Percentiles rank a stretch among this genome's conserved stretches.
Conservation (phyloP, 257 asterid species). For the Fraxinus cuspidata region DNA sequence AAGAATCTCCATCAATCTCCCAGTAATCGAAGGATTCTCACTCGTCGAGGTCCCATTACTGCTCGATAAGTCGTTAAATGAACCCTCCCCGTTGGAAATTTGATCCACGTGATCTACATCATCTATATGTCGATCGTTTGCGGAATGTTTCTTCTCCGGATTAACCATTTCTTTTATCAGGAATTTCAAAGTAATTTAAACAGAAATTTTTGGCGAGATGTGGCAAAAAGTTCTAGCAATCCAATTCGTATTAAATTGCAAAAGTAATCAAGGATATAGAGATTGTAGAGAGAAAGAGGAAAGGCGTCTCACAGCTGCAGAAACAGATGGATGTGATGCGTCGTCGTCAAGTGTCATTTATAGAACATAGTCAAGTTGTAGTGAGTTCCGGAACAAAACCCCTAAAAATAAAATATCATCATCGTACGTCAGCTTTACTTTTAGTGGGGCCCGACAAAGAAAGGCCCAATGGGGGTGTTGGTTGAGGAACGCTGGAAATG, state of each 20-base stretch:
- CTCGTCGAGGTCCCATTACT: constrained; percentile 31
- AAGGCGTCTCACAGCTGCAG: not conserved
- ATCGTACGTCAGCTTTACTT: not conserved
- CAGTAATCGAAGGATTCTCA: constrained; percentile 46
- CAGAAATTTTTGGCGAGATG: not conserved
- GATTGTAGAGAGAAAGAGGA: not conserved
- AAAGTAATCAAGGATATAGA: not conserved
- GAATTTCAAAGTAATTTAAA: constrained; percentile 18
- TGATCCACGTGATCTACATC: constrained; percentile 49
- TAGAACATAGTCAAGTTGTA: not conserved
- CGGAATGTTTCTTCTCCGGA: constrained; percentile 48
- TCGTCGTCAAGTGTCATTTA: not conserved
- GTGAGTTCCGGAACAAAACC: not conserved
- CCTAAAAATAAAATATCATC: not conserved
- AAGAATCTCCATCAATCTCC: constrained; percentile 50
- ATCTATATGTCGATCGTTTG: constrained; percentile 39
- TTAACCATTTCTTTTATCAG: constrained; percentile 40
- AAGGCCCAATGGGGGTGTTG: no score
- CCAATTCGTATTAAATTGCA: not conserved
- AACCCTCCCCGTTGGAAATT: constrained; percentile 36
- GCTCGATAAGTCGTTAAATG: constrained; percentile 31
- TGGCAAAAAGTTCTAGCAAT: not conserved
- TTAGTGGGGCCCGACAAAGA: no score
- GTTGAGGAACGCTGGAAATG: no score
- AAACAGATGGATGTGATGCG: not conserved